phyloP scores from a whole-genome alignment of 2,329 filamentous ascomycete genomes.

The Lecanicillium sp. region DNA sequence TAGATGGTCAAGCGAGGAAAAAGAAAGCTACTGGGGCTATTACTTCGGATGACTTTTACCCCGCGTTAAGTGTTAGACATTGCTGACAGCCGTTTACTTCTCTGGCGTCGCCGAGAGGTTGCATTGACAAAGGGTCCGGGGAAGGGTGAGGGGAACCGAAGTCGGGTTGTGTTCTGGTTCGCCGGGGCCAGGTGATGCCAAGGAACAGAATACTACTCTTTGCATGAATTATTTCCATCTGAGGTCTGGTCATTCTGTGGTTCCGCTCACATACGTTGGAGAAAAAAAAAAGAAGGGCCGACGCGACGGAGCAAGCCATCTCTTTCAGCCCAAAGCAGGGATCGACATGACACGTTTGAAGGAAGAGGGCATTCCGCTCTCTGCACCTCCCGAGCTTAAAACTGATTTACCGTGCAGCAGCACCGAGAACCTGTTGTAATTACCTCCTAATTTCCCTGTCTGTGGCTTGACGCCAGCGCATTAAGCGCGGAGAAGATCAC shows the following conservation, averaged over 20 bases:
- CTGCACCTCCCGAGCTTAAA: too few species aligned
- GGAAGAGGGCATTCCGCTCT: neutral
- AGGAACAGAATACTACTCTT: neutral
- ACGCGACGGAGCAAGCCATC: neutral
- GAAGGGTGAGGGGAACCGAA: neutral
- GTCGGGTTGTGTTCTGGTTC: constrained; percentile 10
- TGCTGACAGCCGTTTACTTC: neutral
- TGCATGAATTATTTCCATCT: constrained; percentile 4
- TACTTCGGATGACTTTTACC: too few species aligned
- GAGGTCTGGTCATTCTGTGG: neutral
- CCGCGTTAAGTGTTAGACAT: neutral
- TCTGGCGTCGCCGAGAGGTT: constrained; percentile 2
- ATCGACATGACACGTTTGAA: too few species aligned
- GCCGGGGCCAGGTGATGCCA: neutral
- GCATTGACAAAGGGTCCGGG: constrained; percentile 2
- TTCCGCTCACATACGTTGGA: neutral
- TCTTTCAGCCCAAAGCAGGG: too few species aligned
- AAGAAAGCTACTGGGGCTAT: too few species aligned
- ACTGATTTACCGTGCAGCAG: neutral
- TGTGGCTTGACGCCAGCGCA: constrained; percentile 1
- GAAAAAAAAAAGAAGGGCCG: neutral
- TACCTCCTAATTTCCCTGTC: constrained; percentile 5
- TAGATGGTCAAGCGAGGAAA: too few species aligned
- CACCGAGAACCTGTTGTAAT: neutral
- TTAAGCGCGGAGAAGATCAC: neutral